Evolutionary conservation across 2,329 filamentous ascomycete genomes (phyloP), one percentile per base, ranked within the genome.

Genomic region (Sphaerostilbella broomeana): DNA sequence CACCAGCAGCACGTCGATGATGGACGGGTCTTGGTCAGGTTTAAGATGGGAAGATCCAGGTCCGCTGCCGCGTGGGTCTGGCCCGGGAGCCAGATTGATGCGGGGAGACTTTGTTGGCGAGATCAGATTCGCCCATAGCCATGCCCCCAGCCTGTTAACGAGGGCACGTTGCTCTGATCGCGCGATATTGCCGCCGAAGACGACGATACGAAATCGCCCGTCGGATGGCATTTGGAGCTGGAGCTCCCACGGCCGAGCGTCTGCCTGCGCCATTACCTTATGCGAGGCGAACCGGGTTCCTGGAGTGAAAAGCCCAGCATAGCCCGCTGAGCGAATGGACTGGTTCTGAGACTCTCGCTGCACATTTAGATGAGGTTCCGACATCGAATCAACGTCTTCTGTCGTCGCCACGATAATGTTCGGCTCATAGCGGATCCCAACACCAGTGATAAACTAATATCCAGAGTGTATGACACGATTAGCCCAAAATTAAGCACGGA

Each of bases 111-210:
- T 40, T 10, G 24, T 21, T 13, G 51, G 59, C n/a, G 44, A 56
- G 11, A 79, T 52, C 40, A 78, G 64, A 1, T 62, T 58, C 0
- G 47, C 43, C 8, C 47, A 56, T 4, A 77, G 61, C 35, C 51
- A 57, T 2, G 59, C 52, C 32, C 75, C 76, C 18, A 82, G 66
- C 0, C 35, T 49, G 18, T 69, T 54, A 4, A 78, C 59, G 4
- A 67, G 63, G 0, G 55, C 48, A 41, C 65, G 65, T 43, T 77
- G 72, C 1, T 44, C 38, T 0, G 59, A 10, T 0, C 62, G 47
- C 3, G 63, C 57, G 3, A 85, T 59, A 46, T 81, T 64, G 1
- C 81, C 81, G 0, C 76, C 69, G 47, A 86, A 84, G 2, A 85
- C 59, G 2, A 81, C 57, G 20, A 82, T 52, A 6, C 77, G 63